These are phyloP conservation scores for Arctostaphylos glauca DNA, from an alignment of 148 eudicot species.

Conservation along the genomic window DNA sequence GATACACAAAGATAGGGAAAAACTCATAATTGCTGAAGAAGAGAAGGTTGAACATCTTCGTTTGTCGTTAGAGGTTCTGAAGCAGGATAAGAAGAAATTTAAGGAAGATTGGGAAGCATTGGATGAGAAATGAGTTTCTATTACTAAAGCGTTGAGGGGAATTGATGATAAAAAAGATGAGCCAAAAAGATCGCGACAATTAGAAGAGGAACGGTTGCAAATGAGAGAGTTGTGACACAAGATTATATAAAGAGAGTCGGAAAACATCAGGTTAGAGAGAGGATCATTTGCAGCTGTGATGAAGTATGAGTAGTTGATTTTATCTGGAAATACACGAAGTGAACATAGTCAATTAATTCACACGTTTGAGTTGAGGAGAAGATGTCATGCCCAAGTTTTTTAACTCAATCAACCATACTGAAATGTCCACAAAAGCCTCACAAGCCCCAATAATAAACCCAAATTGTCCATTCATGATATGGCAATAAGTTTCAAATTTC, in stretches of 20 bases:
- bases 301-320: constrained; percentile 54
- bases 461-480: no score
- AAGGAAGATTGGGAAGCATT: constrained; percentile 91
- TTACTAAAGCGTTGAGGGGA: constrained; percentile 39
- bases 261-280: constrained; percentile 50
- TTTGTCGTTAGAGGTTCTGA: constrained; percentile 56
- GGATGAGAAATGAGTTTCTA: constrained; percentile 62
- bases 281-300: constrained; percentile 74
- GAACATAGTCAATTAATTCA: constrained; percentile 45
- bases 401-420: no score
- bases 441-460: no score
- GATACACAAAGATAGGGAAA: constrained; percentile 56
- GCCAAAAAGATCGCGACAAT: constrained; percentile 40
- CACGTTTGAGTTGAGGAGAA: constrained; percentile 58
- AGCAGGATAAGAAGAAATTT: constrained; percentile 62
- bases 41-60: constrained; percentile 60
- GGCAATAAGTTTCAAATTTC: no score
- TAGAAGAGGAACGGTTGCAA: constrained; percentile 57
- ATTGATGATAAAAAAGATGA: constrained; percentile 45
- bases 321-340: constrained; percentile 48
- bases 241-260: constrained; percentile 42
- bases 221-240: constrained; percentile 50
- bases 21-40: constrained; percentile 44
- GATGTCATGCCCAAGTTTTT: background rate
- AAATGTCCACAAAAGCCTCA: no score